A percentile compares a stretch with the other conserved stretches of the same genome.
phyloP scores from a whole-genome alignment of 2,329 filamentous ascomycete genomes.

The Aspergillus felis region DNA sequence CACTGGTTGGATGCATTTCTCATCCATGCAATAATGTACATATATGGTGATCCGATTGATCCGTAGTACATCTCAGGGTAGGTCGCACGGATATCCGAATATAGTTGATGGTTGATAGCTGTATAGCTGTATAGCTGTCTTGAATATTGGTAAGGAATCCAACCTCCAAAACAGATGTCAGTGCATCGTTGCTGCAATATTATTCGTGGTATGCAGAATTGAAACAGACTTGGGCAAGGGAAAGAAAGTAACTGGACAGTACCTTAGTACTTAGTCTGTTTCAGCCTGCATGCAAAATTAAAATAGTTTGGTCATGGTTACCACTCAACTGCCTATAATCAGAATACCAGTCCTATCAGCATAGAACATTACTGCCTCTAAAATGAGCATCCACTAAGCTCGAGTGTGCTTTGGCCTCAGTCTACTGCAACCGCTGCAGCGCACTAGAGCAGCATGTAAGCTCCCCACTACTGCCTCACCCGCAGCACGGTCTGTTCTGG shows the following conservation, averaged over 20 bases:
- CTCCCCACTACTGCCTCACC: constrained; percentile 6
- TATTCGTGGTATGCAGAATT: not conserved
- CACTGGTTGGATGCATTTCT: not conserved
- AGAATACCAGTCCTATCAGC: not conserved
- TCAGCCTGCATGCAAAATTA: not conserved
- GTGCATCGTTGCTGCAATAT: not conserved
- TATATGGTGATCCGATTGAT: constrained; percentile 4
- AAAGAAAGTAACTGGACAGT: not conserved
- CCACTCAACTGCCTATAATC: not conserved
- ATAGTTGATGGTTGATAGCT: not conserved
- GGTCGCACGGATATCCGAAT: not conserved
- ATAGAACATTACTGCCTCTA: constrained; percentile 1
- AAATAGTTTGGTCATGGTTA: not conserved
- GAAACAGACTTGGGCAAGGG: not conserved
- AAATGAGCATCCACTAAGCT: constrained; percentile 1
- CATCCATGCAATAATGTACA: not conserved
- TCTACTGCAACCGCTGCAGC: constrained; percentile 6
- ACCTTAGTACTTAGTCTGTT: not conserved
- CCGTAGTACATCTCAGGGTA: not conserved
- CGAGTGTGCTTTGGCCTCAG: constrained; percentile 10
- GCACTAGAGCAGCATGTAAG: constrained; percentile 9
- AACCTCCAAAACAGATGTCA: not conserved
- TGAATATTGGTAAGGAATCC: not conserved
- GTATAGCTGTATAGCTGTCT: too few relatives aligned
- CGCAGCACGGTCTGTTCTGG: constrained; percentile 10